Conservation (phyloP, 1,284 basidiomycete species). For the Fomitopsis schrenkii region DNA sequence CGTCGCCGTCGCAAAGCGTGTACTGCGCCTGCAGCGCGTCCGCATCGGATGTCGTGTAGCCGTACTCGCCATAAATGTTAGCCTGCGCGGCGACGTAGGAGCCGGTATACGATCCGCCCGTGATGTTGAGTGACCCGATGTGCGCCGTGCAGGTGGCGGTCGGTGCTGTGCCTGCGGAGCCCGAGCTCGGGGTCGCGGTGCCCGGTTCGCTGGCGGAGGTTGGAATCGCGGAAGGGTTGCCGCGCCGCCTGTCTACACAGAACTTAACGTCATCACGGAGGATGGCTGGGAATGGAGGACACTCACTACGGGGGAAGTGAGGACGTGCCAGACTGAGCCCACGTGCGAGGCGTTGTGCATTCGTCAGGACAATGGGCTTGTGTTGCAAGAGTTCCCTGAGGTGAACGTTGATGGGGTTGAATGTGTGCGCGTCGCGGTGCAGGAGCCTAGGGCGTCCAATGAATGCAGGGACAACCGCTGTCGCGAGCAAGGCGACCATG, state of each 20-base stretch:
- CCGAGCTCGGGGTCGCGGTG: background rate
- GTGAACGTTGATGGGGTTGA: background rate
- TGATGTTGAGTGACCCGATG: background rate
- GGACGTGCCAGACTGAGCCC: constrained; percentile 9
- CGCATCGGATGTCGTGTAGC: background rate
- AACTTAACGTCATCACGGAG: background rate
- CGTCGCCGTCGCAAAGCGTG: background rate
- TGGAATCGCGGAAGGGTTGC: background rate
- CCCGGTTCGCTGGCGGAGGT: background rate
- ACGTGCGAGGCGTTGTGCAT: constrained; percentile 10
- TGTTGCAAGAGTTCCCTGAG: background rate
- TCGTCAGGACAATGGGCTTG: constrained; percentile 1
- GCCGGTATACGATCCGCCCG: background rate
- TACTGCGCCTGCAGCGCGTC: background rate
- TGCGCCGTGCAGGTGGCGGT: background rate
- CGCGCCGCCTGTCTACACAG: background rate
- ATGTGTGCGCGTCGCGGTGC: background rate
- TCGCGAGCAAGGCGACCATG: no score
- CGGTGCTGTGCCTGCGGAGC: background rate
- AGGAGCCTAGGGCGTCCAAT: no score
- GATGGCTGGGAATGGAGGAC: no score
- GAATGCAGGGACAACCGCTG: no score
- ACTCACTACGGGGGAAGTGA: background rate
- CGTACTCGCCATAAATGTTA: background rate
- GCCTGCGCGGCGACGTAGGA: background rate